These are phyloP conservation scores for Sarocladiaceae sp. DNA, from an alignment of 2,329 filamentous ascomycete species.

Conservation along the genomic window DNA sequence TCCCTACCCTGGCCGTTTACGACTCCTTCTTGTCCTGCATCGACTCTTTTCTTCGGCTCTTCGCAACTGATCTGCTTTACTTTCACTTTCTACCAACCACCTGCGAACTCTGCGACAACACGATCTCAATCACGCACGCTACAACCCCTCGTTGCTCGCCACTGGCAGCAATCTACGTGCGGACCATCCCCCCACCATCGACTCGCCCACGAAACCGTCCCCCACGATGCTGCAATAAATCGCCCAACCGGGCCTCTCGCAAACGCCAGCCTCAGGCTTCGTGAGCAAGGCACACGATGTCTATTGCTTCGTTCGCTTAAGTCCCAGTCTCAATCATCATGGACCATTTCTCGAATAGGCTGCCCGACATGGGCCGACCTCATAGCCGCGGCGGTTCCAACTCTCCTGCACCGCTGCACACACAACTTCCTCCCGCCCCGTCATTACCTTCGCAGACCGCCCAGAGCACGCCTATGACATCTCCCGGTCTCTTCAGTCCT, in stretches of 20 bases:
- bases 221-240: conserved; percentile 8
- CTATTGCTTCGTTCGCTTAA: neutral
- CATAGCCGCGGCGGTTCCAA: neutral
- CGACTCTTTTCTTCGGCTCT: neutral
- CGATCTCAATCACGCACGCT: no score
- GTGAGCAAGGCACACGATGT: conserved; percentile 4
- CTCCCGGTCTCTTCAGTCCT: conserved; percentile 56
- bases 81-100: no score
- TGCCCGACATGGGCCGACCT: neutral
- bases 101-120: no score
- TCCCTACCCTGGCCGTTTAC: neutral
- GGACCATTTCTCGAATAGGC: neutral
- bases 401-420: conserved; percentile 10
- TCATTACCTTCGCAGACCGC: conserved; percentile 41
- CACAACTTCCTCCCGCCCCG: conserved; percentile 27
- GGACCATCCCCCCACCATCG: conserved; percentile 6
- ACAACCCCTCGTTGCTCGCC: no score
- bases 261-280: conserved; percentile 1
- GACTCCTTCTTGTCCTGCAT: neutral
- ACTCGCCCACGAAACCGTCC: conserved; percentile 2
- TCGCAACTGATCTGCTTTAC: no score
- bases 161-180: neutral
- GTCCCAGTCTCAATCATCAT: neutral
- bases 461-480: conserved; percentile 53
- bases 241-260: conserved; percentile 6